Evolutionary conservation across 257 asterid genomes (phyloP), one percentile per base, ranked within the genome.

Genomic region (Solanum ahanhuiri): DNA sequence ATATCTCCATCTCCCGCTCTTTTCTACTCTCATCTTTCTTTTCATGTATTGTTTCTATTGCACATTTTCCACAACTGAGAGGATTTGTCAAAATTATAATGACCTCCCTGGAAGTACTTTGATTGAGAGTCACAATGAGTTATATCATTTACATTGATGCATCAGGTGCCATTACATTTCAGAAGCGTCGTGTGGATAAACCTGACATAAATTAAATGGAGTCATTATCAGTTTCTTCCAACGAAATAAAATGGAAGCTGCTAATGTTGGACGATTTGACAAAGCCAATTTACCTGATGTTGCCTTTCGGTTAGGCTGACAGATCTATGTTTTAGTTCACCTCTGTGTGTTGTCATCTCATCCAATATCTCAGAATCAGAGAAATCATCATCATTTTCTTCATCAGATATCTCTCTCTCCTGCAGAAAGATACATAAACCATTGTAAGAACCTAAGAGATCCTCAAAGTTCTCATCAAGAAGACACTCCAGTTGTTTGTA

Each of bases 311-410:
- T 95, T 92, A 92, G 91, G 95, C 98, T 96, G 35, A 86, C 71
- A 2, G 98, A 90, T 79, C 95, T 90, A 87, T 84, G 98, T 93
- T 94, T 96, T 86, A 96, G 72, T 86, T 96, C 99, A 35, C 99
- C 99, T 91, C 98, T 92, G 69, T 88, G 91, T 5, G 98, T 96
- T 2, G 94, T 91, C 92, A 96, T 92, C 91, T 94, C 98, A 57
- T 95, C 99, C 86, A 96, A 83, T 88, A 96, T 90, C 87, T 96
- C 98, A 22, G 93, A 96, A 37, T 94, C 91, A 9, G 94, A 89
- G 82, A 90, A 87, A 87, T 93, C 95, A 2, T 92, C 95, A 1
- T 28, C 90, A 8, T 86, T 94, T 2, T 85, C 94, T 10, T 82
- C 90, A 10, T 89, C 93, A 4, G 60, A 77, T 18, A 66, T 89